Base-by-base conservation (phyloP, 768 basidiomycete genomes). In the Cystofilobasidium capitatum region DNA sequence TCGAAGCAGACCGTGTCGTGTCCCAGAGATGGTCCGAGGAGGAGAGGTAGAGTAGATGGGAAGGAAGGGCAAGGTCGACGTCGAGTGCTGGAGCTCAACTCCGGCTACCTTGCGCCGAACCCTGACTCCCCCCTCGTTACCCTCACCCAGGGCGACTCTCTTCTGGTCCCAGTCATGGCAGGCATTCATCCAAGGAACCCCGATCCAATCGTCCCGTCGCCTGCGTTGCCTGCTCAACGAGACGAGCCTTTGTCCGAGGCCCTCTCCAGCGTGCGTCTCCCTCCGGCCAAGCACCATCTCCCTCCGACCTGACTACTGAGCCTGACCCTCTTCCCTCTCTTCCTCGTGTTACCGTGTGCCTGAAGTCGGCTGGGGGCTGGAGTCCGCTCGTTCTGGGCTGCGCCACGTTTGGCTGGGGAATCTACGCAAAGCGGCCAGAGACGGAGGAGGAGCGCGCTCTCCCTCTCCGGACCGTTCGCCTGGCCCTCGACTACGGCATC, bases 401-500 rank as follows among this genome's bases (percentile, higher is more conserved):
- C 40, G 75, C 75, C 0, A 71, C 74, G 1, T 77, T 78, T 60
- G 74, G 75, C 0, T 74, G 74, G 57, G 74, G 74, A 1, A 74
- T 77, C 36, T 78, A 78, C 70, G 71, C 62, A 13, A 26, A 40
- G 13, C 45, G 57, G 26, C 62, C 68, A 5, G 69, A 35, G 62
- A 72, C 58, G 58, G 47, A 72, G 22, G 62, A 64, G 22, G 58
- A 71, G 26, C 66, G 72, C 17, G 57, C 64, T 42, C 57, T 74
- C 35, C 76, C 76, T n/a, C 55, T 77, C 22, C 62, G 76, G 35
- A 70, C 75, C 10, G 72, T 76, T 20, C 66, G 76, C 12, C 62
- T 76, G 8, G 76, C 77, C 12, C 69, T 78, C 39, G 44, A 72
- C 49, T 73, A 73, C 55, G 77, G 76, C 26, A 76, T 77, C 55